A percentile compares a stretch with the other conserved stretches of the same genome.
Evolutionary conservation across 208 protist genomes (phyloP).

Genomic region (Naegleria gruberi): DNA sequence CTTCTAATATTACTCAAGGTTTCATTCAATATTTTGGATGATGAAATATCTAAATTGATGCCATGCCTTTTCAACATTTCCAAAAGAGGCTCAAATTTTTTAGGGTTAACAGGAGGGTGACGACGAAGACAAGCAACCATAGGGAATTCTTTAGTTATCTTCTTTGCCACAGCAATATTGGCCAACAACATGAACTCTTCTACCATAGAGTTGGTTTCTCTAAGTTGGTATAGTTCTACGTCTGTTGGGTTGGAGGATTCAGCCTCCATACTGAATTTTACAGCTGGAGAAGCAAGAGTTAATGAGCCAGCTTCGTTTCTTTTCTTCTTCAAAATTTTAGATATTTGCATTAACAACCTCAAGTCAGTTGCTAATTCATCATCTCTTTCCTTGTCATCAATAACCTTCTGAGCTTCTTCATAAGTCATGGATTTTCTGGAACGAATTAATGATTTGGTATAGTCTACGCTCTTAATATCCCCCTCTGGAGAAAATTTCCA

Average conservation of each 20-base stretch:
- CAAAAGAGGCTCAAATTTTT: conserved; percentile 45
- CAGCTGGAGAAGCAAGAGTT: conserved; percentile 51
- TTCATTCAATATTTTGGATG: conserved; percentile 49
- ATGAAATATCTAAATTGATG: conserved; percentile 43
- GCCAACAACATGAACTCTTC: conserved; percentile 94
- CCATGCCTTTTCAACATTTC: conserved; percentile 28
- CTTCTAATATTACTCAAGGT: conserved; percentile 35
- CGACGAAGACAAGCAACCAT: conserved; percentile 70
- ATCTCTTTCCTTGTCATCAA: conserved; percentile 60
- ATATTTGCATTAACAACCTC: conserved; percentile 60
- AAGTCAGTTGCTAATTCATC: conserved; percentile 62
- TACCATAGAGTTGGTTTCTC: conserved; percentile 83
- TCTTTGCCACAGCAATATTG: conserved; percentile 74
- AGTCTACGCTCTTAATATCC: conserved; percentile 54
- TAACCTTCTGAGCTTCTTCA: conserved; percentile 80
- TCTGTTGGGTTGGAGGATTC: conserved; percentile 47
- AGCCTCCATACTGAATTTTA: conserved; percentile 38
- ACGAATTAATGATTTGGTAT: conserved; percentile 80
- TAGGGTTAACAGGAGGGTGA: conserved; percentile 61
- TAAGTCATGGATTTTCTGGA: conserved; percentile 82
- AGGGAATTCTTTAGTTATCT: conserved; percentile 65
- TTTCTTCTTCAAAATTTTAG: conserved; percentile 63
- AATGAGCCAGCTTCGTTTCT: conserved; percentile 27
- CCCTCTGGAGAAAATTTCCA: conserved; percentile 56
- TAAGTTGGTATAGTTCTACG: conserved; percentile 74